Conservation (phyloP, 2,329 filamentous ascomycete genomes). For the Helicocarpus griseus region DNA sequence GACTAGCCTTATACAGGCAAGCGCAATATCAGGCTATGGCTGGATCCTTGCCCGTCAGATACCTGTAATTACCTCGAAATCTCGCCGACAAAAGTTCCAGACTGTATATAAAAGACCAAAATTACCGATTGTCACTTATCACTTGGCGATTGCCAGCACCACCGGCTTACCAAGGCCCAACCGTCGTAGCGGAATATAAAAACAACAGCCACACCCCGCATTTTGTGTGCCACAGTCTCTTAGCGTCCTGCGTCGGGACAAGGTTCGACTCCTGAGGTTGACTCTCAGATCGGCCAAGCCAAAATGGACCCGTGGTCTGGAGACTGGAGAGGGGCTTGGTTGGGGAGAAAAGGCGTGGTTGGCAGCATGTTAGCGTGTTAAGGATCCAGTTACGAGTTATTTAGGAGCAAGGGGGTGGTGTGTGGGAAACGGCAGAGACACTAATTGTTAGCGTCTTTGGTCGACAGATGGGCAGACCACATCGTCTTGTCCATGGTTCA, state of each 20-base stretch:
- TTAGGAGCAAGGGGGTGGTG: neutral
- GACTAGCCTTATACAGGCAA: neutral
- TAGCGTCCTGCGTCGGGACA: neutral
- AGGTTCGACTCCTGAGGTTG: neutral
- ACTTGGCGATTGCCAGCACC: neutral
- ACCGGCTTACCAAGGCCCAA: too few species aligned
- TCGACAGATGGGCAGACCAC: neutral
- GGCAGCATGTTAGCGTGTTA: neutral
- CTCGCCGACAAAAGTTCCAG: neutral
- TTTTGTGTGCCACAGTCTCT: neutral
- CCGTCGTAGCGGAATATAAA: too few species aligned
- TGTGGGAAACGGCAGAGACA: neutral
- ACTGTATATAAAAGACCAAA: neutral
- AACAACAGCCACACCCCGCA: slow-evolving; percentile 5
- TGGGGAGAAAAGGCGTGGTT: neutral
- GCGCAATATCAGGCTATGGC: too few species aligned
- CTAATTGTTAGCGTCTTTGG: neutral
- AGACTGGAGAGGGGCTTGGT: neutral
- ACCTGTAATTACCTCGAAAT: neutral
- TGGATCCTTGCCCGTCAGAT: too few species aligned
- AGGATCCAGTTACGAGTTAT: neutral
- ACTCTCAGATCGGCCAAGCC: neutral
- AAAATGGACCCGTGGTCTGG: neutral
- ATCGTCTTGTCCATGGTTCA: neutral
- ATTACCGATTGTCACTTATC: too few species aligned